Evolutionary conservation across 2,329 filamentous ascomycete genomes (phyloP), one percentile per base, ranked within the genome.

Genomic region (Exophiala oligosperma): DNA sequence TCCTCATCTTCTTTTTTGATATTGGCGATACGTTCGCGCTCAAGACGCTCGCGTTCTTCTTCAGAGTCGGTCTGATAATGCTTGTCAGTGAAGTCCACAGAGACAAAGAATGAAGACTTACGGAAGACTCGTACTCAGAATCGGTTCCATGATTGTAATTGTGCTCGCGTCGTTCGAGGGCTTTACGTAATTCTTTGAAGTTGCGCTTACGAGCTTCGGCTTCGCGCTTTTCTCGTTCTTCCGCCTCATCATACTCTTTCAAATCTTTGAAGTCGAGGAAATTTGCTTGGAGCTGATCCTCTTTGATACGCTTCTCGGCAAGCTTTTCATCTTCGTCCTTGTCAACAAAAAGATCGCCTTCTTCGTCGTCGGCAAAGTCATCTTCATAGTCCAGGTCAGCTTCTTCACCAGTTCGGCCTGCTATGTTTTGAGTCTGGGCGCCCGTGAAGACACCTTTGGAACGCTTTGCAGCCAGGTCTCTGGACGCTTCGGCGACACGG

Each of bases 281-380:
- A 68, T 96, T 96, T 7, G 93, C 93, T 52, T 86, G 86, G n/a
- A 95, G 80, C 72, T 95, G 92, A 68, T 92, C 89, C 57, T 87
- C 84, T 64, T 89, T 90, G 65, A 92, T 87, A 52, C 87, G 80
- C 12, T 87, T 86, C 62, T 88, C 86, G 0, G 88, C 81, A 17
- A 89, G 84, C 68, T 91, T 91, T 12, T 81, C 76, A 50, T 92
- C 90, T 64, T 96, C 92, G 50, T 92, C 86, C 52, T 94, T 90
- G 65, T 94, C 91, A 52, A 91, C 83, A 43, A 88, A 83, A 2
- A 68, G 72, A 56, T 85, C 82, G 23, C 89, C 85, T 70, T 95
- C 91, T 69, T 96, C 91, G 67, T 95, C 91, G 68, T 96, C 90
- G 65, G 92, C 90, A 69, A 97, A 97, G 66, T 88, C 86, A 64